Base-by-base conservation (phyloP, 2,329 filamentous ascomycete species). In the Colletotrichum cuscutae region DNA sequence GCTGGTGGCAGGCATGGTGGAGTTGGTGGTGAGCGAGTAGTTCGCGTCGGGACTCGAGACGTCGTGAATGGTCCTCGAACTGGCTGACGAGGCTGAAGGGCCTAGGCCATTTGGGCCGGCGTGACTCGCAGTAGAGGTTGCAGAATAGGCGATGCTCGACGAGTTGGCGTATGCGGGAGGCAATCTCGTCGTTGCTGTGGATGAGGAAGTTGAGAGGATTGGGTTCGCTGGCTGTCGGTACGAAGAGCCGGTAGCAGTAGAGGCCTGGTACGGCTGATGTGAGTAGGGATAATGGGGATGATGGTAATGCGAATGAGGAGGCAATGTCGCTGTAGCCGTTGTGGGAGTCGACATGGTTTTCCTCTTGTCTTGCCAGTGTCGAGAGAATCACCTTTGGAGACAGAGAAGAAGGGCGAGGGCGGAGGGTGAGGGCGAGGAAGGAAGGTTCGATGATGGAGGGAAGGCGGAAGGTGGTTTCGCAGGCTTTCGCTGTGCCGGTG, bases 321-420 rank as follows among this genome's bases (percentile, higher is more conserved):
- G 74, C 54, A 75, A 66, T 65, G 74, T 75, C 65, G 74, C 74
- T 65, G 74, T 75, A 42, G 74, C 73, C 69, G 72, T 78, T 75
- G 93, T 94, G 77, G 94, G 93, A 77, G 93, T 95, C 87, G 94
- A 95, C 94, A 96, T 95, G 82, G 75, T 82, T 79, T 76, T 77
- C 66, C 63, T 72, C 71, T 64, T 70, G 49, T 46, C 35, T 49
- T 62, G 49, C 46, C 57, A 49, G 30, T 70, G 49, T 69, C 67
- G 72, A 75, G 68, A 69, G 69, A 71, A 75, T 76, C 75, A 76
- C 59, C 49, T 22, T 35, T 60, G 58, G 56, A 30, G 65, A 42
- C 37, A 35, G 46, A 35, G 42, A 60, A 26, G 22, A 56, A 61
- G 61, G 46, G 64, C 58, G 61, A 63, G 49, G 70, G 65, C 56